Base-by-base conservation (phyloP, 306 rosid genomes). In the Vicia sativa region DNA sequence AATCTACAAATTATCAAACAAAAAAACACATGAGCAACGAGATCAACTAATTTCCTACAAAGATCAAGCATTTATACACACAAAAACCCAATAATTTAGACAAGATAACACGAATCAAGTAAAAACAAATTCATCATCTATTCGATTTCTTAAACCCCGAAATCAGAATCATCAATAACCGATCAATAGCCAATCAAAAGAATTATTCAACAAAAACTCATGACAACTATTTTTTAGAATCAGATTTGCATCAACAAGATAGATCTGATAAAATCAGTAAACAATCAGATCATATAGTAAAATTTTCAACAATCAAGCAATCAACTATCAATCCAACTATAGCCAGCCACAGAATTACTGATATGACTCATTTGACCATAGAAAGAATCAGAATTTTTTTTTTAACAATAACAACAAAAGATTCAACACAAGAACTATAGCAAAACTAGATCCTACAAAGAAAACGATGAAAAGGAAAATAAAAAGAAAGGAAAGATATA, bases 221-320 rank as follows among this genome's bases (percentile, higher is more conserved):
- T 53, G 11, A 14, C 21, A 35, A 13, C 13, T 1, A 54, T 7
- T 31, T 8, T 48, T 46, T 3, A 11, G 14, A 35, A 75, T 28
- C 13, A 48, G 45, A 7, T 64, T 55, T 15, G 7, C 1, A 28
- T 43, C 13, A 46, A 12, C 3, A 55, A 11, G 13, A 26, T 11
- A 28, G 74, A 26, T 71, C 64, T 42, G 9, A n/a, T 15, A 52
- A 73, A 55, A 19, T 34, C 65, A 65, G 37, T 31, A 23, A 50
- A 58, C 65, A 6, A 6, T 14, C 59, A 60, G 82, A 78, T 72
- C 82, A 53, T 42, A 41, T 6, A 77, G 52, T 9, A 15, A 71
- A 50, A 49, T 38, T 18, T 38, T 18, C 64, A 50, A 25, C 0
- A 4, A 21, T 41, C 0, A 48, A 9, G 16, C 4, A 28, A 77